Evolutionary conservation across 2,329 filamentous ascomycete genomes (phyloP).

Genomic region (Aspergillus versicolor): DNA sequence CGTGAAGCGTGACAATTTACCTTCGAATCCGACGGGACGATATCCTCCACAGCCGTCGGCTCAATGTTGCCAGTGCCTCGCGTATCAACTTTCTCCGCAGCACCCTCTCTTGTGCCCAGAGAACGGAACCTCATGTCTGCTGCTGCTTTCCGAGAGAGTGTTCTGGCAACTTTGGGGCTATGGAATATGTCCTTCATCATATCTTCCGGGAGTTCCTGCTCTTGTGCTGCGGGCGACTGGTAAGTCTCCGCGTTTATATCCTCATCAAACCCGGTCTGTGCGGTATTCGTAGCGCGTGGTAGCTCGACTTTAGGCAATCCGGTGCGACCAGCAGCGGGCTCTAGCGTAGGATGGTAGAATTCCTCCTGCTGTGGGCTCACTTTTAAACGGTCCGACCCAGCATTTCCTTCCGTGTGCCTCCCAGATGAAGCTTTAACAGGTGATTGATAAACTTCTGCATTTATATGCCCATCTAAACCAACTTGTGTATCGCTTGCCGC

Average conservation of each 20-base stretch:
- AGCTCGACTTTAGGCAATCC: slow-evolving; percentile 51
- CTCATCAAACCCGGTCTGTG: slow-evolving; percentile 44
- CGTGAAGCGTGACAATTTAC: slow-evolving; percentile 3
- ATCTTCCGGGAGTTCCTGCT: slow-evolving; percentile 54
- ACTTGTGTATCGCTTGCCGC: slow-evolving; percentile 48
- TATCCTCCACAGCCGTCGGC: slow-evolving; percentile 14
- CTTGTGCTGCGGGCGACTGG: slow-evolving; percentile 20
- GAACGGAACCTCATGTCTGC: slow-evolving; percentile 9
- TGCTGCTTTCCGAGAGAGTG: slow-evolving; percentile 50
- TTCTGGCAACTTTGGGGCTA: slow-evolving; percentile 57
- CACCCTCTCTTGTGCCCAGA: background rate
- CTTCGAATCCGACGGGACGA: slow-evolving; percentile 7
- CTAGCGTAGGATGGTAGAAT: slow-evolving; percentile 54
- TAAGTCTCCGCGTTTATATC: slow-evolving; percentile 15
- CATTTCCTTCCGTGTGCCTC: background rate
- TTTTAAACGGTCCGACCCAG: slow-evolving; percentile 29
- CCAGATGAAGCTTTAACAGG: slow-evolving; percentile 15
- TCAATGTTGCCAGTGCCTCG: slow-evolving; percentile 42
- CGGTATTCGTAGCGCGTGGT: slow-evolving; percentile 51
- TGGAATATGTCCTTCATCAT: slow-evolving; percentile 63
- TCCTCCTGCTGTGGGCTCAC: slow-evolving; percentile 58
- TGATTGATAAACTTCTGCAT: slow-evolving; percentile 57
- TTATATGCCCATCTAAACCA: slow-evolving; percentile 46
- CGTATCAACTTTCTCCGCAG: slow-evolving; percentile 19
- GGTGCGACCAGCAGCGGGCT: slow-evolving; percentile 49